Base-by-base conservation (phyloP, 805 yeast genomes). In the Starmerella apis region DNA sequence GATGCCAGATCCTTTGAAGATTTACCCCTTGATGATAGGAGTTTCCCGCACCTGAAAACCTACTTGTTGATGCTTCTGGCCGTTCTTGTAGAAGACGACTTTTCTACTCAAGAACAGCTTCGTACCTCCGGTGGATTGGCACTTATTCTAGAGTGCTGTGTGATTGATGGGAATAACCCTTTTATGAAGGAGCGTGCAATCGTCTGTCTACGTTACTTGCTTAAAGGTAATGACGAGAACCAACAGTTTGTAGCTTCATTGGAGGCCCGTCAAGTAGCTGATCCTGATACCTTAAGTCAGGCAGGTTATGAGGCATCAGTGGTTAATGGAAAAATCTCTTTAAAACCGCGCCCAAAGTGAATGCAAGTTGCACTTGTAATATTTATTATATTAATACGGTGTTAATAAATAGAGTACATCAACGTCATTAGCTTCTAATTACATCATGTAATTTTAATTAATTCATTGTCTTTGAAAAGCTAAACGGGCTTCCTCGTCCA, bases 131-230 rank as follows among this genome's bases (percentile, higher is more conserved):
- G 82, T 42, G 94, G 86, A 0, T 63, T 90, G 13, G 85, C 79
- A 47, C 65, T 85, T 18, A 72, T 88, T 0, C 68, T 90, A 22
- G 82, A 88, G 7, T 82, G 81, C 55, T 88, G 96, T 67, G 77
- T 83, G 35, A 79, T 92, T 46, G 97, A 90, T 63, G 81, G 80
- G 41, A 79, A 84, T 62, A 94, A 92, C 63, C 97, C 96, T 0
- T 90, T 74, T 58, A 58, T 68, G 50, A 61, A 86, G 56, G 98
- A 90, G 61, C 69, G 90, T 52, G 75, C 94, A 1, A 83, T 92
- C 30, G 67, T 90, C 6, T 86, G 96, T 60, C 63, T 92, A 25
- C 77, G 81, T 59, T 80, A 79, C 53, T 65, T 87, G 28, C 65
- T 90, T 14, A 75, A 76, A 22, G 71, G 75, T 9, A 92, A 92